Percentiles rank a stretch among this genome's conserved stretches.
These are phyloP conservation scores for Microbotryum silenes-acaulis DNA, from an alignment of 1,284 basidiomycete species.

Conservation along the genomic window DNA sequence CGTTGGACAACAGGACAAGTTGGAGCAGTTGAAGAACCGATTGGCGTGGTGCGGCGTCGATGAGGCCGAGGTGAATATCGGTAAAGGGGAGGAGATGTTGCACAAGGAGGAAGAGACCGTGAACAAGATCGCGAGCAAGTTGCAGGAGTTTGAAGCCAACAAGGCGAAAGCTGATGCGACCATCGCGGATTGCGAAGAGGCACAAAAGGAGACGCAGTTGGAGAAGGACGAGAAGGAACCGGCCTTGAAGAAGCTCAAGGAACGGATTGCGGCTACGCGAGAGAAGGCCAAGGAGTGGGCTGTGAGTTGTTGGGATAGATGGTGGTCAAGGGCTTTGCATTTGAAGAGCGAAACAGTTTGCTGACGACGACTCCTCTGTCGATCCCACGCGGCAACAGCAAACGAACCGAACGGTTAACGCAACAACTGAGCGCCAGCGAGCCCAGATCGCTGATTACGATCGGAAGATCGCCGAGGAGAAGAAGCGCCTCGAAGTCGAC, in stretches of 20 bases:
- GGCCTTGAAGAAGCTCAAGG: constrained; percentile 19
- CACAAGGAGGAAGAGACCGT: constrained; percentile 12
- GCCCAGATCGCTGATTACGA: constrained; percentile 49
- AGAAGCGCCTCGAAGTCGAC: constrained; percentile 50
- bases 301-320: neutral
- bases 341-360: too few relatives aligned
- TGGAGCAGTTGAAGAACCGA: constrained; percentile 66
- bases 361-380: neutral
- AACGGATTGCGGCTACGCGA: constrained; percentile 1
- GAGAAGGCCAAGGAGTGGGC: constrained; percentile 7
- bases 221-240: constrained; percentile 36
- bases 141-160: constrained; percentile 30
- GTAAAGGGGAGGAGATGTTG: constrained; percentile 10
- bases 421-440: constrained; percentile 38
- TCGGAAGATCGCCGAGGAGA: constrained; percentile 52
- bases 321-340: too few relatives aligned
- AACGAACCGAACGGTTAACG: constrained; percentile 16
- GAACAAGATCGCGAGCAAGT: constrained; percentile 48
- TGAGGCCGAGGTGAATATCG: constrained; percentile 47
- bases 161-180: neutral
- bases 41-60: constrained; percentile 83
- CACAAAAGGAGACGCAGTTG: constrained; percentile 47
- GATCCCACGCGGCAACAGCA: neutral
- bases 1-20: constrained; percentile 59
- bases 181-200: constrained; percentile 11